A percentile compares a stretch with the other conserved stretches of the same genome.
phyloP scores from a whole-genome alignment of 768 basidiomycete species.

The Hygrocybe punicea region DNA sequence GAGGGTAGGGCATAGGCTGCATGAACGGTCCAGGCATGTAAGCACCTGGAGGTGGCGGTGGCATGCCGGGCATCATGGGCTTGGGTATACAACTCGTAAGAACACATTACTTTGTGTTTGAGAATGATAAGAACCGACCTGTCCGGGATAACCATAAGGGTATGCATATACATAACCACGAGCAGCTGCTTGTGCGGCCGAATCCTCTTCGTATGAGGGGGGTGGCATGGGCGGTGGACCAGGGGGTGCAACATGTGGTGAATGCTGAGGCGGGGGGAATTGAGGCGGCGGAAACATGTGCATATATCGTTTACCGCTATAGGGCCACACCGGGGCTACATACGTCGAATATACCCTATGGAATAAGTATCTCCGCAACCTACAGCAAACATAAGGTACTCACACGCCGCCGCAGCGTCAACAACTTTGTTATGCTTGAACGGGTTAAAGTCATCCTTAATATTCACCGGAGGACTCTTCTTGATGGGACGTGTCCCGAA shows the following conservation, averaged over 20 bases:
- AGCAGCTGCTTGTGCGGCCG: slow-evolving; percentile 54
- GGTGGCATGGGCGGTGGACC: slow-evolving; percentile 68
- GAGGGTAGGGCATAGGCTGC: slow-evolving; percentile 83
- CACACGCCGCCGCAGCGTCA: slow-evolving; percentile 71
- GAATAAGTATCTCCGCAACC: neutral
- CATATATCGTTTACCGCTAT: slow-evolving; percentile 82
- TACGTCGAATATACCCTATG: neutral
- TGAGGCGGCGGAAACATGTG: slow-evolving; percentile 66
- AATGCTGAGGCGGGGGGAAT: slow-evolving; percentile 59
- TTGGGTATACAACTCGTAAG: slow-evolving; percentile 22
- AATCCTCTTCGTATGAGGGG: slow-evolving; percentile 77
- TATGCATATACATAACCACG: slow-evolving; percentile 70
- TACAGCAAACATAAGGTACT: slow-evolving; percentile 31
- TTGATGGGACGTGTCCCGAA: slow-evolving; percentile 78
- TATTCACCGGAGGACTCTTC: slow-evolving; percentile 70
- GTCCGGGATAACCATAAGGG: slow-evolving; percentile 72
- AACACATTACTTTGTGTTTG: neutral
- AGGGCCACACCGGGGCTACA: slow-evolving; percentile 78
- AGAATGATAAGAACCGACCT: slow-evolving; percentile 44
- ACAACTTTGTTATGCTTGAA: slow-evolving; percentile 84
- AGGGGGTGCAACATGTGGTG: slow-evolving; percentile 63
- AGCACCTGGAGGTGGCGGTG: slow-evolving; percentile 71
- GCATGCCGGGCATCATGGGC: slow-evolving; percentile 86
- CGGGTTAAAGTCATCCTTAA: slow-evolving; percentile 97
- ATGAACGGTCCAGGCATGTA: slow-evolving; percentile 81